Evolutionary conservation across 2,329 filamentous ascomycete genomes (phyloP), one percentile per base, ranked within the genome.

Genomic region (Fusarium sp.): DNA sequence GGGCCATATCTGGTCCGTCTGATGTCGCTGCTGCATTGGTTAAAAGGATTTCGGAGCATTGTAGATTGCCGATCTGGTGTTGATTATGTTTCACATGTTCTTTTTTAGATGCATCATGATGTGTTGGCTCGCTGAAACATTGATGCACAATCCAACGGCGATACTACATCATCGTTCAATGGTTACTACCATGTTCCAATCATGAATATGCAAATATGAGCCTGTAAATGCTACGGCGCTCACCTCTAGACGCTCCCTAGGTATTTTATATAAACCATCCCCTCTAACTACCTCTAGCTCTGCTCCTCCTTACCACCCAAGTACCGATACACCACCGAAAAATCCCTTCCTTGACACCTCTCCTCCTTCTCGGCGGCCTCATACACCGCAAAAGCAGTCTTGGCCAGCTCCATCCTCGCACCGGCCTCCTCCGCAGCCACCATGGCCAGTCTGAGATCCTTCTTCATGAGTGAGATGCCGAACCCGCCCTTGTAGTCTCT

Each of bases 251-350:
- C 35, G 35, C 35, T n/a, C 10, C 35, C 17, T 19, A n/a, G n/a
- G n/a, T n/a, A 37, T n/a, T 56, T 33, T 22, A 19, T 40, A 23
- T 43, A 41, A 44, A 13, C 53, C 53, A 14, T 55, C n/a, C 30
- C 19, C 27, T 32, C 17, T 35, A 17, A 9, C 9, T 2, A 23
- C 23, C 23, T 6, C 27, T 50, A 50, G 20, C 9, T 48, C 51
- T 73, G 59, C 49, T 70, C 56, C 57, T 87, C 84, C 71, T 85
- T 82, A 3, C 86, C 85, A 1, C 84, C 86, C 41, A 94, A 73
- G 80, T 90, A 92, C 72, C 90, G 84, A 77, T 94, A 96, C 10
- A 96, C 88, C 9, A 95, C 91, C 1, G 91, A 94, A 78, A 96
- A 96, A 76, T 96, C 92, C 60, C 90, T 87, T 1, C 91, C 90